Base-by-base conservation (phyloP, 2,329 filamentous ascomycete species). In the Alternaria gaisen region DNA sequence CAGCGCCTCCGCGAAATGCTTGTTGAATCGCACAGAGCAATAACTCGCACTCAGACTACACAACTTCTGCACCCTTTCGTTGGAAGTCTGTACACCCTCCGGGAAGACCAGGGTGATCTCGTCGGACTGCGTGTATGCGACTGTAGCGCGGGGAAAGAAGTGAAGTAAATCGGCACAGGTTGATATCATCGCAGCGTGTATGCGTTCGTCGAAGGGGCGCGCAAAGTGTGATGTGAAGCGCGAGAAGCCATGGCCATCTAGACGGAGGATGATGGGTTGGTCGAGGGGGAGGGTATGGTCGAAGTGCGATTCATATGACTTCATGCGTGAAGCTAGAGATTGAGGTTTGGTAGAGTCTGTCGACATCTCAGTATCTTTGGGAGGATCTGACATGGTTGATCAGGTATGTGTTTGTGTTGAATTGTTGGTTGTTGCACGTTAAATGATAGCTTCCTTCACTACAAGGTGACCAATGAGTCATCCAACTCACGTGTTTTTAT, bases 121-220 rank as follows among this genome's bases (percentile, higher is more conserved):
- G 40, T 77, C 73, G 18, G 72, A 75, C 44, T 77, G 74, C 41
- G 73, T 76, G 57, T 77, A 77, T 7, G 72, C 73, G 18, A 76
- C 63, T 14, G 69, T 76, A 3, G 72, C 74, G 22, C 63, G 58
- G 0, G 68, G 60, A 56, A 77, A 75, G 63, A 67, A 77, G 18
- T 60, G 53, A 5, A 77, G 67, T 3, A 77, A 56, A 42, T 72
- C 69, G 40, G 60, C 57, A 61, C 69, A 71, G 7, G 70, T 69
- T 22, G 66, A 32, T 34, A 68, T 59, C 72, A 76, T 76, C 20
- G 74, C 72, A 50, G 65, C 54, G 58, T 77, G 73, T 26, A 77
- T 75, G 41, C 74, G 72, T 42, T 71, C 59, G 42, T 77, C 73
- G 42, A 77, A 77, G 0, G 74, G 74, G 1, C 68, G 67, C 12